Evolutionary conservation across 345 rosid species (phyloP), one percentile per base, ranked within the genome.

Genomic region (Brassica cretica): DNA sequence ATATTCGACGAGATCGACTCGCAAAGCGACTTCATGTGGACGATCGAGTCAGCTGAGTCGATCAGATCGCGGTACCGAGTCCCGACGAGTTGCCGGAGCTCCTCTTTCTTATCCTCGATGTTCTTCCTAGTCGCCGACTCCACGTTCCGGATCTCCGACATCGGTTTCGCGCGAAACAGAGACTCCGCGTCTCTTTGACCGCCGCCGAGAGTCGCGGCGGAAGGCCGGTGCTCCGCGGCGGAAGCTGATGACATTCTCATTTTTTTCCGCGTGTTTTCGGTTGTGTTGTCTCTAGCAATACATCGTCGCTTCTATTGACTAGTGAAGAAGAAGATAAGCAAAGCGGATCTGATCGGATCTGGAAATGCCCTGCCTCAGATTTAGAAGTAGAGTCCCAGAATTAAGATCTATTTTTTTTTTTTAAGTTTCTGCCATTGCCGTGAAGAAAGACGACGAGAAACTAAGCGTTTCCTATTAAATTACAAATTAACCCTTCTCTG

Each of bases 1-100:
- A 95, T 86, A 76, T 89, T 91, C 10, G 83, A 56, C 11, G 90
- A 88, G 74, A 95, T 95, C 60, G 92, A 79, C 72, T 86, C 87
- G 78, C 94, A 93, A 0, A 94, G 84, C 11, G 94, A 89, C 83
- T 91, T 93, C 99, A 95, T 95, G 8, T 73, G 87, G 16, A 94
- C 87, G 72, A 94, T 92, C 30, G 98, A 89, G 82, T 92, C 95
- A 5, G 98, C 98, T 5, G 98, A 94, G 84, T 94, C 98, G 73
- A 94, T 94, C 25, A 94, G 89, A 83, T 94, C 98, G 2, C 97
- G 86, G 84, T 94, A 94, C 58, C 97, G 84, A 82, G 89, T 92
- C 68, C 97, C 98, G 0, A 94, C 93, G 66, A 94, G 84, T 64
- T 88, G 97, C 21, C 97, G 89, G 63, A 94, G 94, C 90, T 94